Evolutionary conservation across 768 basidiomycete genomes (phyloP).

Genomic region (Pleurotus eryngii): DNA sequence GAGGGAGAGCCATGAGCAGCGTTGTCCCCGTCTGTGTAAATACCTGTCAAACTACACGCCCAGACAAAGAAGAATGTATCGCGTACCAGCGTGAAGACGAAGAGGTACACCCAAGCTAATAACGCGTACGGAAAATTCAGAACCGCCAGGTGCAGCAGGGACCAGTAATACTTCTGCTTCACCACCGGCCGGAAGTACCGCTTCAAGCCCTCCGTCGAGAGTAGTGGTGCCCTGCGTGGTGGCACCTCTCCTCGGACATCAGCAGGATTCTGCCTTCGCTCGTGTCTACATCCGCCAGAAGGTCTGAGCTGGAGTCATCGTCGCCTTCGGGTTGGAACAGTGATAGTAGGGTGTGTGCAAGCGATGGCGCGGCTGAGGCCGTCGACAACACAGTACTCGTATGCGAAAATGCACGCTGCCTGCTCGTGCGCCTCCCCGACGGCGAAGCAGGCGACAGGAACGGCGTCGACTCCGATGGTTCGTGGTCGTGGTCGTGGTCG

Average conservation of each 20-base stretch:
- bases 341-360: constrained; percentile 67
- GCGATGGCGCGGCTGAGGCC: constrained; percentile 54
- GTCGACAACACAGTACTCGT: constrained; percentile 47
- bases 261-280: constrained; percentile 10
- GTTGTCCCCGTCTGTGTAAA: constrained; percentile 66
- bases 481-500: constrained; percentile 23
- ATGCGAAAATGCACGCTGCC: constrained; percentile 57
- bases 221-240: constrained; percentile 15
- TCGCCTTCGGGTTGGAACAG: constrained; percentile 53
- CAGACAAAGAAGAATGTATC: constrained; percentile 1
- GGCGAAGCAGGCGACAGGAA: constrained; percentile 31
- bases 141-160: constrained; percentile 66
- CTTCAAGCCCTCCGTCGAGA: constrained; percentile 37
- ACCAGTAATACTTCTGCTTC: constrained; percentile 54
- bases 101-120: constrained; percentile 74
- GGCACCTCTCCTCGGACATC: constrained; percentile 11
- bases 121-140: constrained; percentile 80
- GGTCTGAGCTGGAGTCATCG: constrained; percentile 26
- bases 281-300: constrained; percentile 23
- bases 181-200: constrained; percentile 65
- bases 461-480: constrained; percentile 47
- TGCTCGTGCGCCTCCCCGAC: constrained; percentile 18
- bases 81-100: constrained; percentile 77
- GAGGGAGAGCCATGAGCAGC: constrained; percentile 71
- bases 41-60: background rate